Conservation (phyloP, 2,329 filamentous ascomycete species). For the Aspergillus hiratsukae region DNA sequence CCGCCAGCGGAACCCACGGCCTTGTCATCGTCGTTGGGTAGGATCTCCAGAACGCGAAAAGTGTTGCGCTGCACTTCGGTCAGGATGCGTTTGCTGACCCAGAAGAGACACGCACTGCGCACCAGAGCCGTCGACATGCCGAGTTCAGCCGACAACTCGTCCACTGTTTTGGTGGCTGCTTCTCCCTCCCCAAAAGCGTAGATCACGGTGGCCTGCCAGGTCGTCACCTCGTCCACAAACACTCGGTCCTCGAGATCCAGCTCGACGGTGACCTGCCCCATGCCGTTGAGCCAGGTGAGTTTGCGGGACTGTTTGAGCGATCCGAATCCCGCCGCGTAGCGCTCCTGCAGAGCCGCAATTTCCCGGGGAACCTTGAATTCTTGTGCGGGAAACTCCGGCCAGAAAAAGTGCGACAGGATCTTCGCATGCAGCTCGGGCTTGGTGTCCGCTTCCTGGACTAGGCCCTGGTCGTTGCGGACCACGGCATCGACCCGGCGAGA, state of each 20-base stretch:
- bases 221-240: slow-evolving; percentile 65
- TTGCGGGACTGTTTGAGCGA: slow-evolving; percentile 77
- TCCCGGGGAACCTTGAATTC: slow-evolving; percentile 43
- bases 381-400: slow-evolving; percentile 70
- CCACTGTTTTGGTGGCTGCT: slow-evolving; percentile 35
- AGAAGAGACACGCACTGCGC: slow-evolving; percentile 58
- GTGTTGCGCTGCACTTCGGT: slow-evolving; percentile 44
- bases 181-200: slow-evolving; percentile 67
- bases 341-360: slow-evolving; percentile 56
- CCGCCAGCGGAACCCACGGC: slow-evolving; percentile 17
- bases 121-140: slow-evolving; percentile 55
- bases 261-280: slow-evolving; percentile 75
- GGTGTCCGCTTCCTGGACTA: slow-evolving; percentile 26
- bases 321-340: slow-evolving; percentile 73
- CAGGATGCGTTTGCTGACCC: slow-evolving; percentile 56
- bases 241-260: slow-evolving; percentile 78
- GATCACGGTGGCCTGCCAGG: slow-evolving; percentile 84
- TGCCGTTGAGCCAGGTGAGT: slow-evolving; percentile 78
- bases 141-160: slow-evolving; percentile 46
- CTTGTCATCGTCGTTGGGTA: slow-evolving; percentile 34
- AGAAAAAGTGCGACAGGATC: slow-evolving; percentile 88
- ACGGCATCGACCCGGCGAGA: slow-evolving; percentile 68
- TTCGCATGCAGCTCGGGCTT: slow-evolving; percentile 64
- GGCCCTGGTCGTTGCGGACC: slow-evolving; percentile 53
- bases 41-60: slow-evolving; percentile 55